Evolutionary conservation across 495 filamentous ascomycete genomes (phyloP).

Genomic region (Venustampulla echinocandica): DNA sequence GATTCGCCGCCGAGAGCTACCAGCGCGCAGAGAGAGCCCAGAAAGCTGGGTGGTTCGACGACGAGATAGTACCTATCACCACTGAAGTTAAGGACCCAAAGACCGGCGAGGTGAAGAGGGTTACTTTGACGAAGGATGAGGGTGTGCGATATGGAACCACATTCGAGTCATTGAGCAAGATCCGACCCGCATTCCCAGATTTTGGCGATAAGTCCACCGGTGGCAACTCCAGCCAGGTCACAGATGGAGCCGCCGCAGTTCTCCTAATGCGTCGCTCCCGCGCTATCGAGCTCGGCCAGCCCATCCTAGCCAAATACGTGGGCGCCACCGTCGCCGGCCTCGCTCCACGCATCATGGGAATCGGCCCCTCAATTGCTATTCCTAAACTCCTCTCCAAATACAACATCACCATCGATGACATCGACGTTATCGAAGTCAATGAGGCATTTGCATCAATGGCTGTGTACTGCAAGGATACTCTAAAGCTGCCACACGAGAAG

Average conservation of each 20-base stretch:
- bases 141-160: slow-evolving; percentile 87
- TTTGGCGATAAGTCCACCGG: slow-evolving; percentile 85
- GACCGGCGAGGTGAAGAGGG: slow-evolving; percentile 64
- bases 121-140: slow-evolving; percentile 78
- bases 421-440: slow-evolving; percentile 90
- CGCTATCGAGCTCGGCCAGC: slow-evolving; percentile 78
- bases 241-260: slow-evolving; percentile 86
- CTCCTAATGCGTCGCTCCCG: slow-evolving; percentile 91
- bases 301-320: slow-evolving; percentile 90
- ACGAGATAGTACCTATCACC: slow-evolving; percentile 86
- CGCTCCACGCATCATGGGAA: slow-evolving; percentile 91
- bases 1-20: slow-evolving; percentile 79
- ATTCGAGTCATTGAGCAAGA: slow-evolving; percentile 69
- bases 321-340: slow-evolving; percentile 86
- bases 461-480: slow-evolving; percentile 75
- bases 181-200: slow-evolving; percentile 81
- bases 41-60: slow-evolving; percentile 87
- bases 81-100: slow-evolving; percentile 74
- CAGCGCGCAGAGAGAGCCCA: slow-evolving; percentile 80
- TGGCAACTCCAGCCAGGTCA: slow-evolving; percentile 94
- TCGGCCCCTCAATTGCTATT: slow-evolving; percentile 87
- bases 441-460: slow-evolving; percentile 98
- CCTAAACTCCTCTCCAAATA: slow-evolving; percentile 84
- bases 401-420: slow-evolving; percentile 68
- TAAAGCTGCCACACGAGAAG: slow-evolving; percentile 73